These are phyloP conservation scores for Kitagawia praeruptora DNA, from an alignment of 129 eudicot genomes.

Conservation along the genomic window DNA sequence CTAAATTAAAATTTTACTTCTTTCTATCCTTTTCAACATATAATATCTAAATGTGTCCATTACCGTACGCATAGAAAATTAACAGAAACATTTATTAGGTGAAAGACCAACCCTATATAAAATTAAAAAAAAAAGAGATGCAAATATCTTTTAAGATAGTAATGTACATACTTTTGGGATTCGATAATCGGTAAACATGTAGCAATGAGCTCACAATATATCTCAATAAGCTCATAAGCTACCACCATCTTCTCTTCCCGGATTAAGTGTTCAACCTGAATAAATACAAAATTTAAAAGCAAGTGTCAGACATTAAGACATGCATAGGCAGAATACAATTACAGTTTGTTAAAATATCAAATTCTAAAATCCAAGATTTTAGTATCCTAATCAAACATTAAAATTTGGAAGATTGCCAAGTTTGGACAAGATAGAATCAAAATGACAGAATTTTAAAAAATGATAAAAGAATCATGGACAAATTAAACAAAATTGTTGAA, in stretches of 20 bases:
- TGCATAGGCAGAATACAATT: too few species aligned
- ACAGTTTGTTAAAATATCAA: too few species aligned
- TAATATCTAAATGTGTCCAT: neutral
- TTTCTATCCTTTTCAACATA: too few species aligned
- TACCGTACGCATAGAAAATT: neutral
- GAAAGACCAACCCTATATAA: neutral
- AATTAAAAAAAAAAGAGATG: neutral
- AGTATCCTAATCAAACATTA: too few species aligned
- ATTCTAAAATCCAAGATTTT: too few species aligned
- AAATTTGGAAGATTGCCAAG: too few species aligned
- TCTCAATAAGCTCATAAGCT: constrained; percentile 81
- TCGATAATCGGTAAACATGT: constrained; percentile 86
- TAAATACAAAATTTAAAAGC: neutral
- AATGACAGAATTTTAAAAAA: too few species aligned
- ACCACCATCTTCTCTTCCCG: constrained; percentile 92
- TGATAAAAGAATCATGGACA: too few species aligned
- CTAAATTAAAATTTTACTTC: too few species aligned
- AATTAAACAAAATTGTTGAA: too few species aligned
- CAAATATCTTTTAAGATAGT: constrained; percentile 2
- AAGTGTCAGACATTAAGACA: neutral
- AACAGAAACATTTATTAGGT: neutral
- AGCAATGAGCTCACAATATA: constrained; percentile 84
- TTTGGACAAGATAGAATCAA: too few species aligned
- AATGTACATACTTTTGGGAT: constrained; percentile 70
- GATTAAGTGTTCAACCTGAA: constrained; percentile 91